These are phyloP conservation scores for Murraya paniculata DNA, from an alignment of 345 rosid species.

Conservation along the genomic window DNA sequence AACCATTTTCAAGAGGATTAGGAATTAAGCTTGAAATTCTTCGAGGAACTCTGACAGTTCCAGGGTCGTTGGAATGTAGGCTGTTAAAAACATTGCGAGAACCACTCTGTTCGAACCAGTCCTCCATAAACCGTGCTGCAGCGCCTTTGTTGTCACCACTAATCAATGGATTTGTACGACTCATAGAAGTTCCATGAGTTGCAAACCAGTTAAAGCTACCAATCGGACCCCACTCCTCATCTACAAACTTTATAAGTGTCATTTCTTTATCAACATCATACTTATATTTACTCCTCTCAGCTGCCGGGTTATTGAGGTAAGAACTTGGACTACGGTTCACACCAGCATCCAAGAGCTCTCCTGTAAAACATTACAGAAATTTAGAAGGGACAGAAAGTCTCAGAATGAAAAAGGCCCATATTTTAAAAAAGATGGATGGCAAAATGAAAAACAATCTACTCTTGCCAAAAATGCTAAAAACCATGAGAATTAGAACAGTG, in stretches of 20 bases:
- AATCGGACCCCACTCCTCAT: conserved; percentile 52
- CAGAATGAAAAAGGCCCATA: background rate
- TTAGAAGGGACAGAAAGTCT: background rate
- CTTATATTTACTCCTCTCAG: conserved; percentile 54
- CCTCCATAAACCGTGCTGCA: conserved; percentile 77
- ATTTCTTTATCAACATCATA: conserved; percentile 65
- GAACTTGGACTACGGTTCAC: conserved; percentile 72
- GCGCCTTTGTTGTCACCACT: conserved; percentile 83
- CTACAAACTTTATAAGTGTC: conserved; percentile 66
- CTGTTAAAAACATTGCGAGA: background rate
- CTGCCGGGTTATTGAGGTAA: conserved; percentile 56
- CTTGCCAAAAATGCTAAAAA: too few species aligned
- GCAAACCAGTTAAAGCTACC: conserved; percentile 81
- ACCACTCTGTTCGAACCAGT: conserved; percentile 45
- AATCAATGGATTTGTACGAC: conserved; percentile 58
- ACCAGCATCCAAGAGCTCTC: conserved; percentile 65
- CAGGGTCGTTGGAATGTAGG: background rate
- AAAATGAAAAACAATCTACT: background rate
- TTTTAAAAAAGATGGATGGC: background rate
- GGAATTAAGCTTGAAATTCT: conserved; percentile 60
- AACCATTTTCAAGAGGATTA: conserved; percentile 41
- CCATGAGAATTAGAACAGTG: too few species aligned
- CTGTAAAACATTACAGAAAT: conserved; percentile 25
- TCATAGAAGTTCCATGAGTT: conserved; percentile 79
- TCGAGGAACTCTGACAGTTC: conserved; percentile 37